phyloP scores from a whole-genome alignment of 768 basidiomycete species.

The Sporobolomyces phaffii region DNA sequence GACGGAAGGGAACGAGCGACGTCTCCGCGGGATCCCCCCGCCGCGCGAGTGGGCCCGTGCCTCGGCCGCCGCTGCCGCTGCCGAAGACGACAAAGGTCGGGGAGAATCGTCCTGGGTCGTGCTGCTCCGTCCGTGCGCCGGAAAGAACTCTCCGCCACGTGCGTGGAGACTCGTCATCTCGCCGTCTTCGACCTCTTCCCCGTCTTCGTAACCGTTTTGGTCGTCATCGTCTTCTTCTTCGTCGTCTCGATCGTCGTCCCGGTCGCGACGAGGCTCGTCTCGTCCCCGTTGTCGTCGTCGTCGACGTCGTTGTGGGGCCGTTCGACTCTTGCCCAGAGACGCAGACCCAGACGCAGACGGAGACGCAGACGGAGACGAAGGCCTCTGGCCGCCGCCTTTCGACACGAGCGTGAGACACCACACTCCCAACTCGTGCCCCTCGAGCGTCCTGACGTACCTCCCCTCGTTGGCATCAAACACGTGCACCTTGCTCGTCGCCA shows the following conservation, averaged over 20 bases:
- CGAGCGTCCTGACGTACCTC: constrained; percentile 65
- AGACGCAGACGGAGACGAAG: too few relatives aligned
- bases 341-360: too few relatives aligned
- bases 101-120: neutral
- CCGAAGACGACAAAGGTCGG: neutral
- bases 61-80: too few relatives aligned
- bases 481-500: constrained; percentile 76
- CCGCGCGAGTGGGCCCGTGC: too few relatives aligned
- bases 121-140: neutral
- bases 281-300: too few relatives aligned
- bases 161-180: neutral
- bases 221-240: too few relatives aligned
- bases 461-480: constrained; percentile 77
- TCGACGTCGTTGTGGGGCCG: too few relatives aligned
- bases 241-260: too few relatives aligned
- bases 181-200: neutral
- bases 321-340: too few relatives aligned
- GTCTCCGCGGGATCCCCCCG: constrained; percentile 11
- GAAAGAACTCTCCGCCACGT: too few relatives aligned
- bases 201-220: too few relatives aligned
- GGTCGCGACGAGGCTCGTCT: neutral
- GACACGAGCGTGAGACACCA: constrained; percentile 81
- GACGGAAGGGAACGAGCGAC: constrained; percentile 5
- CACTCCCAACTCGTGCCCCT: constrained; percentile 82
- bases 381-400: constrained; percentile 45